These are phyloP conservation scores for Collybia nuda DNA, from an alignment of 768 basidiomycete genomes.

Conservation along the genomic window DNA sequence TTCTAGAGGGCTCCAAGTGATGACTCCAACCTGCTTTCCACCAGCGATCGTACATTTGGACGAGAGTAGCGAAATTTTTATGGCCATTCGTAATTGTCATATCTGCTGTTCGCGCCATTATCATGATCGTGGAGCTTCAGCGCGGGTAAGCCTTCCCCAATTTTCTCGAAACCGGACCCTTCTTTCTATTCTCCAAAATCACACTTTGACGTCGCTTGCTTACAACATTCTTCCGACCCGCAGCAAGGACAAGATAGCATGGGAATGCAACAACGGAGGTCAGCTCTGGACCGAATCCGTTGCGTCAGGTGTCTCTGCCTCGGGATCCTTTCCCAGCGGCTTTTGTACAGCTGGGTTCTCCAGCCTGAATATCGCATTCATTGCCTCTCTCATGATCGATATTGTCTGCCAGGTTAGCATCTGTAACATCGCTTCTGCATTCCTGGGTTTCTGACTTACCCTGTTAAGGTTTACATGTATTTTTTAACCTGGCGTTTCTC, in stretches of 20 bases:
- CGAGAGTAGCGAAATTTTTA: conserved; percentile 58
- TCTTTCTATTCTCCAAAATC: conserved; percentile 4
- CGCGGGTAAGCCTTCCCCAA: conserved; percentile 50
- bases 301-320: conserved; percentile 37
- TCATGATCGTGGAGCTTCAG: conserved; percentile 74
- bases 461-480: conserved; percentile 67
- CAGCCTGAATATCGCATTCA: conserved; percentile 63
- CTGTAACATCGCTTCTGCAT: conserved; percentile 9
- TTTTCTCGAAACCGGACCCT: conserved; percentile 1
- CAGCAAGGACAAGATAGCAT: conserved; percentile 66
- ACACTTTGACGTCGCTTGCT: conserved; percentile 11
- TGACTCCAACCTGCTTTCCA: conserved; percentile 18
- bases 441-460: conserved; percentile 22
- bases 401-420: conserved; percentile 61
- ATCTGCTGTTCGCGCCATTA: conserved; percentile 59
- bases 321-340: conserved; percentile 47
- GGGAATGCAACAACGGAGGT: conserved; percentile 75
- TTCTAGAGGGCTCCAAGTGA: conserved; percentile 9
- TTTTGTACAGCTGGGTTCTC: conserved; percentile 64
- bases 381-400: conserved; percentile 61
- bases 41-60: conserved; percentile 72
- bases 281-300: conserved; percentile 54
- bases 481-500: conserved; percentile 76
- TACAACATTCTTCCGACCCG: conserved; percentile 14
- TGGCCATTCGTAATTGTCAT: conserved; percentile 75